These are phyloP conservation scores for Oryza meridionalis DNA, from an alignment of 176 grass and related monocot genomes.

Conservation along the genomic window DNA sequence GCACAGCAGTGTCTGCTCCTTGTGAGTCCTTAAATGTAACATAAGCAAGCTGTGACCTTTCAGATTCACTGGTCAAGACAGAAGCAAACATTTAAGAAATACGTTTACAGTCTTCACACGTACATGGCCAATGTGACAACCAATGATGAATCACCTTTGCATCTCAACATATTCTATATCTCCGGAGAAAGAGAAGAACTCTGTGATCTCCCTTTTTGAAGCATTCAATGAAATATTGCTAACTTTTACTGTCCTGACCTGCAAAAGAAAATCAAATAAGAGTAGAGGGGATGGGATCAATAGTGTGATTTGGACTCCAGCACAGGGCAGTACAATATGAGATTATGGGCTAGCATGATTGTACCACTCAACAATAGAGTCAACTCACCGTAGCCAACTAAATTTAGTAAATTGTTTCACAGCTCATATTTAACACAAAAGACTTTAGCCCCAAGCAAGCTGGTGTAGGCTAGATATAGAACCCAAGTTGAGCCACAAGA, in stretches of 20 bases:
- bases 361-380: conserved; percentile 10
- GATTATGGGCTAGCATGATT: neutral
- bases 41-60: conserved; percentile 87
- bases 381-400: neutral
- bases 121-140: conserved; percentile 15
- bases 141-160: conserved; percentile 64
- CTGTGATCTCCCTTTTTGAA: conserved; percentile 83
- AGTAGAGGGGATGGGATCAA: conserved; percentile 2
- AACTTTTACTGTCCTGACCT: conserved; percentile 90
- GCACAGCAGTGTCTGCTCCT: conserved; percentile 92
- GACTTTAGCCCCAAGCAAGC: neutral
- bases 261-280: conserved; percentile 14
- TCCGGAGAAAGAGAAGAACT: conserved; percentile 99
- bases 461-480: neutral
- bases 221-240: conserved; percentile 83
- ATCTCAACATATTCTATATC: conserved; percentile 94
- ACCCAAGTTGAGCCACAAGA: neutral
- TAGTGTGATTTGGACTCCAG: neutral
- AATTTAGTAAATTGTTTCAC: neutral
- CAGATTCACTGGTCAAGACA: conserved; percentile 73
- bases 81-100: conserved; percentile 34
- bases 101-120: conserved; percentile 15
- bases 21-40: conserved; percentile 91
- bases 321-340: neutral
- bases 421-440: neutral